Evolutionary conservation across 768 basidiomycete species (phyloP), one percentile per base, ranked within the genome.

Genomic region (Xerocomus brunneocitrinus): DNA sequence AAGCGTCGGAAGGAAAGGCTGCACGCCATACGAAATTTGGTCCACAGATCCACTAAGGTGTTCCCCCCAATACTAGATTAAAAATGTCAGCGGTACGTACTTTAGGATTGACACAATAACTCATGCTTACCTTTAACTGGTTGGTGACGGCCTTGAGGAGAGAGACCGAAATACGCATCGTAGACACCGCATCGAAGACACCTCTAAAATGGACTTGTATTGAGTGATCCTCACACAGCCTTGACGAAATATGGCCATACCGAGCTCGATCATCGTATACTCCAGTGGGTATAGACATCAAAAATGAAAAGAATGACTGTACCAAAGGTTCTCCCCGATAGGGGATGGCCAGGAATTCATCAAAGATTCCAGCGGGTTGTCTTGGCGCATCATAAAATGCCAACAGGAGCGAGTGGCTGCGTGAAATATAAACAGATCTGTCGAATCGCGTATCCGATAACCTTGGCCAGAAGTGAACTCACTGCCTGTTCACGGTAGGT

Each of bases 381-480:
- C 40, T 41, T 3, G 58, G 81, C 1, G 59, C 78, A 56, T 85
- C 79, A 57, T 85, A 85, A 62, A 85, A 85, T 8, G 84, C 24
- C 5, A 1, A 38, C 36, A 38, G 8, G 36, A n/a, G 4, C 14
- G n/a, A n/a, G 5, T 36, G 35, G 35, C 35, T 36, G 10, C 5
- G 35, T 19, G 19, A 19, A 19, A 19, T 1, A 16, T 16, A 5
- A 36, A 35, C 12, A 19, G 19, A 13, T 12, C 8, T 14, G 13
- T 16, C 35, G 5, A 14, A 36, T 36, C 6, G 16, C 36, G 8
- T 10, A 16, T n/a, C 14, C n/a, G n/a, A 16, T 2, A 38, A 38
- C 1, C 36, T 38, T 38, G 36, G 16, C 14, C 12, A 36, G 10
- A 13, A 19, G 19, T 19, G 19, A 14, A 16, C 35, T 13, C 35